Evolutionary conservation across 495 filamentous ascomycete species (phyloP).

Genomic region (Podospora appendiculata): DNA sequence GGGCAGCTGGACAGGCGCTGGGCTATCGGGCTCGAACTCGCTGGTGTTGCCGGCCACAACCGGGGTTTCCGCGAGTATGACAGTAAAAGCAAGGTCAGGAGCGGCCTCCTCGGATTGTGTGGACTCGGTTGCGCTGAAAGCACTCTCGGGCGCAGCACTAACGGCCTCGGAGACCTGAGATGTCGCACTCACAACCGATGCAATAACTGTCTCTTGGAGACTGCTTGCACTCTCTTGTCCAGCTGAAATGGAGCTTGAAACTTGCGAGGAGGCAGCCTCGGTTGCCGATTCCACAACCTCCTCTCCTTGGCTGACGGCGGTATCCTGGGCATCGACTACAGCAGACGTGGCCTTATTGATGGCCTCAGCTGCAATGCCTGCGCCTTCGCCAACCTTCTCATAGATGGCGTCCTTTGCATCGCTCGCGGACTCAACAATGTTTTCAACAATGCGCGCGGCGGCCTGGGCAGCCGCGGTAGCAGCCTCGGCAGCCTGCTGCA

Average conservation of each 20-base stretch:
- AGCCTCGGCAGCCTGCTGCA: slow-evolving; percentile 35
- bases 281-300: slow-evolving; percentile 5
- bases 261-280: neutral
- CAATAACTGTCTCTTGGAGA: neutral
- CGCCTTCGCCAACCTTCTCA: slow-evolving; percentile 15
- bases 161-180: neutral
- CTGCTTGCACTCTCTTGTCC: too few relatives aligned
- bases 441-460: slow-evolving; percentile 8
- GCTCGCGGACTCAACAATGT: slow-evolving; percentile 2
- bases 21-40: slow-evolving; percentile 39
- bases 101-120: slow-evolving; percentile 3
- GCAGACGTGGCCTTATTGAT: slow-evolving; percentile 2
- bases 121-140: slow-evolving; percentile 12
- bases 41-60: slow-evolving; percentile 17
- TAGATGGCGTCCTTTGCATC: slow-evolving; percentile 11
- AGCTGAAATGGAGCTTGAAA: too few relatives aligned
- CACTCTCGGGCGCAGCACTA: neutral
- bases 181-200: slow-evolving; percentile 1
- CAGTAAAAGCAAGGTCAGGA: slow-evolving; percentile 12
- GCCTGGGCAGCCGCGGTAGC: slow-evolving; percentile 20
- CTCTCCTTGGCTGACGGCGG: slow-evolving; percentile 11
- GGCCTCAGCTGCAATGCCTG: slow-evolving; percentile 6
- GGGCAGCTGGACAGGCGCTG: slow-evolving; percentile 42
- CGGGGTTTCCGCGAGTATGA: slow-evolving; percentile 17
- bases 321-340: slow-evolving; percentile 8